A percentile compares a stretch with the other conserved stretches of the same genome.
Evolutionary conservation across 164 flowering plant species (phyloP).

Genomic region (Brasenia schreberi): DNA sequence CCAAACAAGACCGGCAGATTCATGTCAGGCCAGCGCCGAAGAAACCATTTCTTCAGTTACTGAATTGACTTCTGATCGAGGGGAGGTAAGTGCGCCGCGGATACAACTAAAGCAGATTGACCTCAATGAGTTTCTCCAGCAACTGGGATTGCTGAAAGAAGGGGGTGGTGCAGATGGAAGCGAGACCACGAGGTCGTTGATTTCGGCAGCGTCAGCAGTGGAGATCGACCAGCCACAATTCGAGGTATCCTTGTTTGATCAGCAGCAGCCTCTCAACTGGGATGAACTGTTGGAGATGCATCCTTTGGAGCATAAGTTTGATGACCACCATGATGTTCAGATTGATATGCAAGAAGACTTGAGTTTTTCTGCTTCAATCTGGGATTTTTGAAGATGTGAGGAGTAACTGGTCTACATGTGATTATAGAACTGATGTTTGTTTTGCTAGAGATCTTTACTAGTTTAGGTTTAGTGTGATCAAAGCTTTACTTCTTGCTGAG

Average conservation of each 20-base stretch:
- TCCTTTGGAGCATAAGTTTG: background rate
- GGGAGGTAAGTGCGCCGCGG: background rate
- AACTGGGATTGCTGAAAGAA: slow-evolving; percentile 59
- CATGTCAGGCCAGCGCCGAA: slow-evolving; percentile 1
- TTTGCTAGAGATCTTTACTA: too few species aligned
- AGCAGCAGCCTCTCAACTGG: background rate
- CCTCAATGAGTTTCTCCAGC: slow-evolving; percentile 82
- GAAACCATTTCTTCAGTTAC: slow-evolving; percentile 16
- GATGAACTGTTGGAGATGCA: background rate
- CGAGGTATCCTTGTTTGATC: background rate
- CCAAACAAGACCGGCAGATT: slow-evolving; percentile 2
- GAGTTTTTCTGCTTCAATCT: background rate
- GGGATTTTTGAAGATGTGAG: background rate
- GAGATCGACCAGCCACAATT: background rate
- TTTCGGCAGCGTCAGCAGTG: background rate
- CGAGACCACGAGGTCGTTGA: background rate
- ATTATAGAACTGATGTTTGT: too few species aligned
- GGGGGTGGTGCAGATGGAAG: background rate
- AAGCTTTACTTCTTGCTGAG: too few species aligned
- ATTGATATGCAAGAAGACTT: background rate
- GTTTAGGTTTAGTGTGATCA: too few species aligned
- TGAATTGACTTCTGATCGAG: slow-evolving; percentile 7
- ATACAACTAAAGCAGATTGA: slow-evolving; percentile 80
- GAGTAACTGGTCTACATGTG: too few species aligned
- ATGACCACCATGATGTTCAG: background rate